Evolutionary conservation across 2,329 filamentous ascomycete genomes (phyloP).

Genomic region (Aspergillus sp.): DNA sequence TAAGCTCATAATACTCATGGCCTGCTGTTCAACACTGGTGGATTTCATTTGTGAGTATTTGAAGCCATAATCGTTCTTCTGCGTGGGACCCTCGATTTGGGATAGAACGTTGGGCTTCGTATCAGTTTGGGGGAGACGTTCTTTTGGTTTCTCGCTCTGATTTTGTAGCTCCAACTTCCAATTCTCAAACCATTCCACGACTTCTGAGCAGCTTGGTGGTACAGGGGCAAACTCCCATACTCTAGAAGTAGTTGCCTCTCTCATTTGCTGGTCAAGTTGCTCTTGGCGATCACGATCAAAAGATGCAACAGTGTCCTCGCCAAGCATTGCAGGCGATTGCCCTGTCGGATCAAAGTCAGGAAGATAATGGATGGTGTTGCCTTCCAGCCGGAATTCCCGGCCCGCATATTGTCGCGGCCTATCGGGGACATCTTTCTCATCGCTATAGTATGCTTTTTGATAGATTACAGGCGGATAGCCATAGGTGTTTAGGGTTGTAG

Average conservation of each 20-base stretch:
- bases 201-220: constrained; percentile 68
- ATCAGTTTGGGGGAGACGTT: constrained; percentile 8
- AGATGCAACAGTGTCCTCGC: constrained; percentile 44
- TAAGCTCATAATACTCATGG: constrained; percentile 96
- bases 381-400: constrained; percentile 72
- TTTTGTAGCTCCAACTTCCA: constrained; percentile 10
- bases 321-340: constrained; percentile 52
- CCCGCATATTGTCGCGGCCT: constrained; percentile 79
- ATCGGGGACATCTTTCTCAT: constrained; percentile 76
- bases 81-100: constrained; percentile 85
- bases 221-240: constrained; percentile 71
- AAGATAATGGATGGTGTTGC: constrained; percentile 72
- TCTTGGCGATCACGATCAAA: constrained; percentile 52
- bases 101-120: constrained; percentile 51
- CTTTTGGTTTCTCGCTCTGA: constrained; percentile 4
- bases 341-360: constrained; percentile 69
- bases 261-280: constrained; percentile 47
- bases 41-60: constrained; percentile 78
- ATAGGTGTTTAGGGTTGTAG: constrained; percentile 51
- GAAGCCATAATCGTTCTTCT: constrained; percentile 74
- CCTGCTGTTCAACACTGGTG: constrained; percentile 74
- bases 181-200: constrained; percentile 62
- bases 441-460: constrained; percentile 79
- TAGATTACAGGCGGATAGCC: constrained; percentile 68
- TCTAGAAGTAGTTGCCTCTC: constrained; percentile 56